phyloP scores from a whole-genome alignment of 805 yeast genomes.

The Saturnispora mendoncae region DNA sequence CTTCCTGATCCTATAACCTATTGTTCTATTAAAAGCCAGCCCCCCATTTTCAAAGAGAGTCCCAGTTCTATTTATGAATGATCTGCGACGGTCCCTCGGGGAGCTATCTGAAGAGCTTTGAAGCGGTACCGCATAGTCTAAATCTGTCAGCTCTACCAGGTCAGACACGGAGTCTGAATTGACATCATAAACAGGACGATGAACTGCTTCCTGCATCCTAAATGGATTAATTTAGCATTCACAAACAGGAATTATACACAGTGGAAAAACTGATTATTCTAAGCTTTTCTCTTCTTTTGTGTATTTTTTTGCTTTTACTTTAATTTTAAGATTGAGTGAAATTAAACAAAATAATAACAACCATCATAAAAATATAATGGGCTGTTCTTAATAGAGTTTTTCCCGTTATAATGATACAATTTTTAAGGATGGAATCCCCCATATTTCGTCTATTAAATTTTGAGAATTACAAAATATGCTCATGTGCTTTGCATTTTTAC shows the following conservation, averaged over 20 bases:
- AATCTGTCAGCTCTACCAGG: not conserved
- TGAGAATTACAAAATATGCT: not conserved
- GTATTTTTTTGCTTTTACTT: too few species aligned
- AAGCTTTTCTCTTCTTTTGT: too few species aligned
- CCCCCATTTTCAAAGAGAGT: slow-evolving; percentile 12
- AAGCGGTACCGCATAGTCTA: not conserved
- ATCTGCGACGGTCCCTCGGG: slow-evolving; percentile 2
- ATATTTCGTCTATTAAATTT: too few species aligned
- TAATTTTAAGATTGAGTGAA: too few species aligned
- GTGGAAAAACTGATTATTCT: too few species aligned
- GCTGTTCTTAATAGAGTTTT: too few species aligned
- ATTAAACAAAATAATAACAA: too few species aligned
- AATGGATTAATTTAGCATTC: not conserved
- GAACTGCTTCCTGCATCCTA: not conserved
- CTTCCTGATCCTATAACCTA: slow-evolving; percentile 30
- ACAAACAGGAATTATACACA: not conserved
- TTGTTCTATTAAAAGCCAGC: slow-evolving; percentile 15
- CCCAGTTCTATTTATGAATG: slow-evolving; percentile 6
- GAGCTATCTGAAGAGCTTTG: not conserved
- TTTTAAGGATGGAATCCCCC: too few species aligned
- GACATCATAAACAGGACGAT: not conserved
- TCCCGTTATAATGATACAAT: too few species aligned
- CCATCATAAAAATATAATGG: too few species aligned
- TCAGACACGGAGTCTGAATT: not conserved
- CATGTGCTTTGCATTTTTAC: slow-evolving; percentile 2